Evolutionary conservation across 139 green algal species (phyloP), one percentile per base, ranked within the genome.

Genomic region (Chlorella sp.): DNA sequence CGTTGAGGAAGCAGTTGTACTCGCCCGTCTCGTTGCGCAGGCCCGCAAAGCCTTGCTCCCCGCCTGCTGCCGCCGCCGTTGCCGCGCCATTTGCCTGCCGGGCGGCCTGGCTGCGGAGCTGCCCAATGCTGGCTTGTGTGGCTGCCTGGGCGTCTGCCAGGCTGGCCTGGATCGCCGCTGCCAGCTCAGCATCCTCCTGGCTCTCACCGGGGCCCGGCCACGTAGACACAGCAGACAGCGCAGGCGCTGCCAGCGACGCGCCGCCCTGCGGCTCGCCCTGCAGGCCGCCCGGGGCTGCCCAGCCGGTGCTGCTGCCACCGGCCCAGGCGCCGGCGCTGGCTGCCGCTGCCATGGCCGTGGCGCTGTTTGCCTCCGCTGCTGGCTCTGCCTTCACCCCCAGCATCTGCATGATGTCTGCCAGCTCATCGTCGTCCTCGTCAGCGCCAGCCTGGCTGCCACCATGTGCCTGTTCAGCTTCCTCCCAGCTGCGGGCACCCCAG

Each of bases 1-100:
- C 95, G 86, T 98, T 98, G 34, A 98, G 94, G 93, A 98, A 98
- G 93, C 96, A 98, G 92, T 98, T 98, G 95, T 97, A 98, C 93
- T 89, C 85, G 69, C 85, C 85, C 11, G 69, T 42, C 69, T 81
- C 85, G 85, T 89, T 89, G 69, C 30, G 32, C 68, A 89, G 69
- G 39, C 85, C 85, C 3, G 85, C 5, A 14, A 68, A 18, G 30
- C 5, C 42, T 0, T 71, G 4, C 71, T 37, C 71, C 2, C 28
- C 71, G 5, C 64, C 64, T 7, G 21, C 48, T 57, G 48, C 7
- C 48, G 48, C 32, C 71, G 32, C 71, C 39, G 71, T 30, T 30
- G 71, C 71, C 28, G 3, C 71, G 48, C 48, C 48, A 57, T 57
- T 57, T 57, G 48, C 48, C 48, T 57, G 48, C 48, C 48, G 48